Evolutionary conservation across 176 grass and related monocot genomes (phyloP).

Genomic region (Oryza meridionalis): DNA sequence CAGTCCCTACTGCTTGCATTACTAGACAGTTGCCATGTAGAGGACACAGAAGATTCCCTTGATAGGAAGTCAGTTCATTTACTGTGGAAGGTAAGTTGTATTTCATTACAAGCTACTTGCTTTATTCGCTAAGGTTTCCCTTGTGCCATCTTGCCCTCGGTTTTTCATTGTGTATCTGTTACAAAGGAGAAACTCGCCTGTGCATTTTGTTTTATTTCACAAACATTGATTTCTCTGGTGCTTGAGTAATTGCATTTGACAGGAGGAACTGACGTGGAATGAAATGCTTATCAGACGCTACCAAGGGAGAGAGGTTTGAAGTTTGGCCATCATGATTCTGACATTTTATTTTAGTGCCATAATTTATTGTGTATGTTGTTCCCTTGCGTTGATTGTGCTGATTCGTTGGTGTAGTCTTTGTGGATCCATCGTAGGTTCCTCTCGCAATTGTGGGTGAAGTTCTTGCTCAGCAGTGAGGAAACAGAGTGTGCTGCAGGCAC

Average conservation of each 20-base stretch:
- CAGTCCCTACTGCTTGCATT: slow-evolving; percentile 70
- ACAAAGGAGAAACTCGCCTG: background rate
- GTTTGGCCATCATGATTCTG: background rate
- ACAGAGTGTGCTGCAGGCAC: slow-evolving; percentile 8
- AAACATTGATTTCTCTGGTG: slow-evolving; percentile 26
- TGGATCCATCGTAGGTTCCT: slow-evolving; percentile 91
- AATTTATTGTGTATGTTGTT: background rate
- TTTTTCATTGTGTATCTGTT: slow-evolving; percentile 22
- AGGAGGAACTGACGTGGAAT: slow-evolving; percentile 85
- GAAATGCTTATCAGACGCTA: slow-evolving; percentile 77
- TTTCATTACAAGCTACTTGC: slow-evolving; percentile 18
- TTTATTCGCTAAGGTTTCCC: background rate
- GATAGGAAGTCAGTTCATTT: slow-evolving; percentile 35
- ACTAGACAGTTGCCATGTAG: slow-evolving; percentile 32
- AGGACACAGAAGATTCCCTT: slow-evolving; percentile 36
- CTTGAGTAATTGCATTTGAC: slow-evolving; percentile 1
- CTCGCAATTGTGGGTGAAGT: slow-evolving; percentile 65
- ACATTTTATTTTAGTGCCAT: background rate
- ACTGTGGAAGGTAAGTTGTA: slow-evolving; percentile 58
- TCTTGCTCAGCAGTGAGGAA: slow-evolving; percentile 28
- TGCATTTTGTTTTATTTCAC: slow-evolving; percentile 14
- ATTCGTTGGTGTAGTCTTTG: slow-evolving; percentile 55
- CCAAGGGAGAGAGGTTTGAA: slow-evolving; percentile 80
- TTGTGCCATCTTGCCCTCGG: slow-evolving; percentile 13
- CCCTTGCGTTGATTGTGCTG: slow-evolving; percentile 1